Evolutionary conservation across 495 filamentous ascomycete species (phyloP).

Genomic region (Geopyxis carbonaria): DNA sequence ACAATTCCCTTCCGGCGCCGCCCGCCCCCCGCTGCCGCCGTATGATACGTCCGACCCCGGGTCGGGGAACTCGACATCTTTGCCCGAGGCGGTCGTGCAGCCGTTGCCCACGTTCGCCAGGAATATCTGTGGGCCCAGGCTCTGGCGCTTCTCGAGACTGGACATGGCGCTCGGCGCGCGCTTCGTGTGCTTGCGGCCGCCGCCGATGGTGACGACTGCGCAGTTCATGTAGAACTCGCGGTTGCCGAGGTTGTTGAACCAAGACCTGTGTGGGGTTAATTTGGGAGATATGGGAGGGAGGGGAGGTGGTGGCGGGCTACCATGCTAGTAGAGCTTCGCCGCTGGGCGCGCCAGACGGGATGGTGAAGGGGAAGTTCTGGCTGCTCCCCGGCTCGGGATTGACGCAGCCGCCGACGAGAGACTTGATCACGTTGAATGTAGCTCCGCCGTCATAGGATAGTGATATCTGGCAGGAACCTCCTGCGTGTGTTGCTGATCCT

Average conservation of each 20-base stretch:
- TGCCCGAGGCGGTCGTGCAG: constrained; percentile 32
- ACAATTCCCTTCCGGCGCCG: constrained; percentile 2
- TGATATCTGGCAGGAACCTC: constrained; percentile 48
- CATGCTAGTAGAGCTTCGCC: constrained; percentile 47
- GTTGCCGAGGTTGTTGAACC: constrained; percentile 57
- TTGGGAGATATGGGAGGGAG: neutral
- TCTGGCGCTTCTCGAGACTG: neutral
- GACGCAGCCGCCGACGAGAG: constrained; percentile 45
- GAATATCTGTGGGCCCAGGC: constrained; percentile 43
- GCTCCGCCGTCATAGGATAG: constrained; percentile 42
- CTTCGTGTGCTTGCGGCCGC: constrained; percentile 9
- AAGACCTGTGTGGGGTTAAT: constrained; percentile 33
- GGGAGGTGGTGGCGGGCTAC: constrained; percentile 15
- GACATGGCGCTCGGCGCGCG: neutral
- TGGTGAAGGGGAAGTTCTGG: constrained; percentile 33
- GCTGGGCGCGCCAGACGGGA: constrained; percentile 31
- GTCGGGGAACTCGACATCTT: constrained; percentile 40
- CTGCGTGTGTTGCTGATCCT: constrained; percentile 38
- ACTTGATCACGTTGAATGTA: constrained; percentile 45
- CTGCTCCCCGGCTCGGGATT: constrained; percentile 22
- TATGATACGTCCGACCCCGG: constrained; percentile 28
- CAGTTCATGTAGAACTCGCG: constrained; percentile 64
- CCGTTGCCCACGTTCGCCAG: constrained; percentile 44
- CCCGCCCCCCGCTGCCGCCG: neutral
- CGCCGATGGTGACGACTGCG: constrained; percentile 39